Evolutionary conservation across 108 stramenopile genomes (phyloP), one percentile per base, ranked within the genome.

Genomic region (Halocafeteria seosinensis): DNA sequence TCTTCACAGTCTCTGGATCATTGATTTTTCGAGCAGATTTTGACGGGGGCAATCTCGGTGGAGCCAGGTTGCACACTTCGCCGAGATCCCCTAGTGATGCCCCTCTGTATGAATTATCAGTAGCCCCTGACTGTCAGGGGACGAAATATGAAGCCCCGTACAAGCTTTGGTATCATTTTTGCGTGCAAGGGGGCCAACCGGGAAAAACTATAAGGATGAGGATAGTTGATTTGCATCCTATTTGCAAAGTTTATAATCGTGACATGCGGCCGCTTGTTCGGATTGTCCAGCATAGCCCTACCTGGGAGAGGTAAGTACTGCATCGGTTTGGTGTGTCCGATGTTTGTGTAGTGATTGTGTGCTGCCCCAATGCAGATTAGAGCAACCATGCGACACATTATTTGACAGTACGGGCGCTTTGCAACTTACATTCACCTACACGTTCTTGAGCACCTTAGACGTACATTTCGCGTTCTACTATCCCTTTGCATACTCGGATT

Each of bases 391-490:
- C 17, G 3, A 3, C 17, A n/a, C 36, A 33, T 33, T 17, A 11
- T 1, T 59, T 11, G 1, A 3, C 2, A 21, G 2, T 6, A 12
- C 17, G 2, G 12, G 57, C 2, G 6, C 9, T 8, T 31, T 59
- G 17, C 6, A n/a, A 17, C 17, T 59, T 35, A 30, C 6, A 35
- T 59, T 59, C 57, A n/a, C 17, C 28, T 59, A 59, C 57, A 59
- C 57, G 2, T 59, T 59, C 57, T 12, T 6, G 21, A 13, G 34
- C 57, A 5, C 27, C 2, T 11, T 13, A 11, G 12, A 6, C 1
- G 57, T 59, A 35, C 57, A 59, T 35, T 59, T 59, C 21, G 57
- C 57, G 13, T n/a, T 30, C 2, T 59, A 30, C 57, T 59, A 27
- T 25, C 57, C 57, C 11, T 59, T 59, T 17, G 21, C 11, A 4